Conservation (phyloP, 306 rosid species). For the Notholithocarpus densiflorus region DNA sequence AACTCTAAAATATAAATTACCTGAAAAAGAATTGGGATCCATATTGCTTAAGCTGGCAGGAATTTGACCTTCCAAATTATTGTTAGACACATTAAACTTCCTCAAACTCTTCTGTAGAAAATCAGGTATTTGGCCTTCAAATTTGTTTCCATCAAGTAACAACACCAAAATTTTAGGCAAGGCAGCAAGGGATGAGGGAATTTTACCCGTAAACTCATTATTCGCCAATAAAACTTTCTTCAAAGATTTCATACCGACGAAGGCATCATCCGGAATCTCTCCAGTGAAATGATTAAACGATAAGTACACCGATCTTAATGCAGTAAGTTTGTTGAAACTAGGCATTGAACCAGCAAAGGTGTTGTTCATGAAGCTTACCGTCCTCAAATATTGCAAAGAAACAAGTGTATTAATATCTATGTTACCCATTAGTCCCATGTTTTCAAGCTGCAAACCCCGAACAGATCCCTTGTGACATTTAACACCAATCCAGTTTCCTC, state of each 20-base stretch:
- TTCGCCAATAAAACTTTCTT: slow-evolving; percentile 48
- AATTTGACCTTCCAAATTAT: slow-evolving; percentile 66
- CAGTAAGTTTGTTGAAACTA: slow-evolving; percentile 29
- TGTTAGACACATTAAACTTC: slow-evolving; percentile 53
- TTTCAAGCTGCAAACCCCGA: slow-evolving; percentile 66
- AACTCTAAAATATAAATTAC: slow-evolving; percentile 20
- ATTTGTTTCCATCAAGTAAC: slow-evolving; percentile 69
- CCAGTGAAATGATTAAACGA: slow-evolving; percentile 75
- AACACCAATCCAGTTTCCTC: slow-evolving; percentile 61
- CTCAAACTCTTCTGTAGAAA: slow-evolving; percentile 34
- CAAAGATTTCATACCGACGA: slow-evolving; percentile 44
- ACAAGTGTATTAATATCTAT: slow-evolving; percentile 40
- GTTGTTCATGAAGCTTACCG: slow-evolving; percentile 76
- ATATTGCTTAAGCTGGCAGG: slow-evolving; percentile 46
- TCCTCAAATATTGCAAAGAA: slow-evolving; percentile 35
- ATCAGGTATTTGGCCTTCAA: slow-evolving; percentile 62
- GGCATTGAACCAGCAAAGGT: slow-evolving; percentile 72
- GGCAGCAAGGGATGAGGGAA: slow-evolving; percentile 65
- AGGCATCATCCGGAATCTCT: slow-evolving; percentile 59
- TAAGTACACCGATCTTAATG: slow-evolving; percentile 49
- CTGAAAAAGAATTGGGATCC: slow-evolving; percentile 42
- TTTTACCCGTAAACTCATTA: slow-evolving; percentile 58
- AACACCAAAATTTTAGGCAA: slow-evolving; percentile 50
- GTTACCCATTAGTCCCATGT: slow-evolving; percentile 57
- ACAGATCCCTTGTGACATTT: slow-evolving; percentile 47